Conservation (phyloP, 257 asterid species). For the Jasminum sambac region DNA sequence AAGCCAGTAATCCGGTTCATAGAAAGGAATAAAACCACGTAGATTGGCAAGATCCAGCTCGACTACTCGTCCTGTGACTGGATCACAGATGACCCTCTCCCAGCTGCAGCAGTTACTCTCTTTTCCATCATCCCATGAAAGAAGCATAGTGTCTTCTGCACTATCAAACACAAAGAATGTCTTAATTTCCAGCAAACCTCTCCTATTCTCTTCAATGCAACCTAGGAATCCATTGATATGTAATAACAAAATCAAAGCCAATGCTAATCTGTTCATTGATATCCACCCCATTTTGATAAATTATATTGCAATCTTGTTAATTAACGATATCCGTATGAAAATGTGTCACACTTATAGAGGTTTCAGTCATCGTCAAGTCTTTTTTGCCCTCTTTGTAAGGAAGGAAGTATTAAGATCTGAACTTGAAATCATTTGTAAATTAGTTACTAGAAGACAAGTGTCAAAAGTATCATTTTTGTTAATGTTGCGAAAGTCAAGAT, state of each 20-base stretch:
- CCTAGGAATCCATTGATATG: not conserved
- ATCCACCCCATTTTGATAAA: not conserved
- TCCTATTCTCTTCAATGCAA: not conserved
- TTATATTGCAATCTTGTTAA: too few relatives aligned
- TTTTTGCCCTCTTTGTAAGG: too few relatives aligned
- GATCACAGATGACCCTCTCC: conserved; percentile 6
- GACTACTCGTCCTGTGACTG: not conserved
- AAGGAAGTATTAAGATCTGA: too few relatives aligned
- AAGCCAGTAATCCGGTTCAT: too few relatives aligned
- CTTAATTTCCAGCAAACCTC: not conserved
- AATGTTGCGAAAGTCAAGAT: too few relatives aligned
- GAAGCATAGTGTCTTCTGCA: not conserved
- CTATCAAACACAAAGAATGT: not conserved
- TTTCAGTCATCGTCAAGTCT: too few relatives aligned
- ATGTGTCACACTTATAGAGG: too few relatives aligned
- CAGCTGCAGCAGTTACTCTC: conserved; percentile 4
- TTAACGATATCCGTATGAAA: too few relatives aligned
- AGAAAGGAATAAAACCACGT: too few relatives aligned
- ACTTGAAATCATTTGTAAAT: too few relatives aligned
- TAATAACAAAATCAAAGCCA: not conserved
- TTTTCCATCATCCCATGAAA: not conserved
- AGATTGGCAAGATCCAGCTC: not conserved
- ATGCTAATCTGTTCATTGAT: not conserved
- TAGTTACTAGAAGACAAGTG: too few relatives aligned
- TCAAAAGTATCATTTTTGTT: too few relatives aligned